These are phyloP conservation scores for Suillus spraguei DNA, from an alignment of 768 basidiomycete species.

Conservation along the genomic window DNA sequence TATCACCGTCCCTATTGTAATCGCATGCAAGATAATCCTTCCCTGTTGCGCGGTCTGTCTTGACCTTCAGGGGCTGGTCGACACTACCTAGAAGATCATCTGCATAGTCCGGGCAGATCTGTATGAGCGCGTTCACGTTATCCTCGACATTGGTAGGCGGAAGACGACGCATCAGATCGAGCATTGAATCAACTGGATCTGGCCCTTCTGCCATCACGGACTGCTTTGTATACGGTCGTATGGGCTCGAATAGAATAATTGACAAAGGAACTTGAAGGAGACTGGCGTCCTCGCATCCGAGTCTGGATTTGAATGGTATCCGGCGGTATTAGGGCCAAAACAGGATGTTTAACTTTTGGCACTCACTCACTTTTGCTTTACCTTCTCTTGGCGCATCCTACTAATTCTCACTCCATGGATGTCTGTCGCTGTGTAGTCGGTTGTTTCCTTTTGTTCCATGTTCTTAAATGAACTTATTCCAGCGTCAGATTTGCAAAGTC, in stretches of 20 bases:
- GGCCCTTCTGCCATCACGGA: slow-evolving; percentile 45
- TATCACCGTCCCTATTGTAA: slow-evolving; percentile 91
- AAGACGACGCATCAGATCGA: slow-evolving; percentile 95
- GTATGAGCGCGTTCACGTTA: slow-evolving; percentile 81
- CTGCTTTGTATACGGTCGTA: background rate
- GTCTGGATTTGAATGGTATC: background rate
- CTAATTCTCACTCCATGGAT: no score
- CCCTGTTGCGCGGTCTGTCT: slow-evolving; percentile 78
- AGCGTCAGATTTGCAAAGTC: background rate
- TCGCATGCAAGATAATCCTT: slow-evolving; percentile 93
- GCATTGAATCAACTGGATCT: slow-evolving; percentile 88
- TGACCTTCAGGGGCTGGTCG: slow-evolving; percentile 88
- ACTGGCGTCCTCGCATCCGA: background rate
- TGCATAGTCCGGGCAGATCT: slow-evolving; percentile 88
- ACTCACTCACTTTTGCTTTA: no score
- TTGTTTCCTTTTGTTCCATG: background rate
- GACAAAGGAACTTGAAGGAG: slow-evolving; percentile 1
- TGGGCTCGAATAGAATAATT: background rate
- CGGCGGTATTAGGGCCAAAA: slow-evolving; percentile 2
- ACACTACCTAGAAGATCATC: slow-evolving; percentile 95
- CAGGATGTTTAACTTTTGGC: background rate
- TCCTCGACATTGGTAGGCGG: slow-evolving; percentile 88
- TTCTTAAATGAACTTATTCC: background rate
- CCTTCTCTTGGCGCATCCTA: no score
- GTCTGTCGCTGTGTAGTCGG: background rate